phyloP scores from a whole-genome alignment of 2,329 filamentous ascomycete species.

The Pseudogymnoascus pannorum region DNA sequence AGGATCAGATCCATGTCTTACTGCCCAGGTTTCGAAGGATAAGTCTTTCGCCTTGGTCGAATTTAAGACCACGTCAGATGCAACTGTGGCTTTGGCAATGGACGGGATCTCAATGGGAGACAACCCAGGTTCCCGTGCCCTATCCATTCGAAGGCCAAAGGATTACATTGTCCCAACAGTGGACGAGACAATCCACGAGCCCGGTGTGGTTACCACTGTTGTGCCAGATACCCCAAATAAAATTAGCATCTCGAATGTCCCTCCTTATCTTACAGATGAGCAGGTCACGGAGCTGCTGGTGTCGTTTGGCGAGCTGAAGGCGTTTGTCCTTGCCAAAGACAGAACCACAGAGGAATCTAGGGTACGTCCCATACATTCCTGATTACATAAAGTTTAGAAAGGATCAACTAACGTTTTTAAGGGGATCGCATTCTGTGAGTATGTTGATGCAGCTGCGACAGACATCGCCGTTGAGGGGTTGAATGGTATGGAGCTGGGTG shows the following conservation, averaged over 20 bases:
- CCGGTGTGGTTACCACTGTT: slow-evolving; percentile 67
- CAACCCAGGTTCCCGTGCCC: slow-evolving; percentile 46
- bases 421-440: slow-evolving; percentile 97
- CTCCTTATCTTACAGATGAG: slow-evolving; percentile 79
- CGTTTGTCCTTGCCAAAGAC: slow-evolving; percentile 86
- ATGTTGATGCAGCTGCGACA: slow-evolving; percentile 67
- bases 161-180: slow-evolving; percentile 91
- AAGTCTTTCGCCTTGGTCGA: slow-evolving; percentile 78
- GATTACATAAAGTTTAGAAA: neutral
- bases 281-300: slow-evolving; percentile 85
- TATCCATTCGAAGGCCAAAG: slow-evolving; percentile 80
- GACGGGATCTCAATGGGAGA: slow-evolving; percentile 86
- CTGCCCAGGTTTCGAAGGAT: slow-evolving; percentile 75
- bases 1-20: slow-evolving; percentile 74
- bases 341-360: slow-evolving; percentile 76
- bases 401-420: slow-evolving; percentile 35
- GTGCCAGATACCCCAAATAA: slow-evolving; percentile 94
- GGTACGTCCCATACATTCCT: slow-evolving; percentile 44
- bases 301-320: slow-evolving; percentile 87
- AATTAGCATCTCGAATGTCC: slow-evolving; percentile 86
- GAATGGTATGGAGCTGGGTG: slow-evolving; percentile 88
- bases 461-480: slow-evolving; percentile 83
- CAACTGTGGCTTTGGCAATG: slow-evolving; percentile 83
- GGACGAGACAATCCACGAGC: slow-evolving; percentile 66
- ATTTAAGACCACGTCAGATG: slow-evolving; percentile 79